These are phyloP conservation scores for Drechslerella dactyloides DNA, from an alignment of 2,329 filamentous ascomycete species.

Conservation along the genomic window DNA sequence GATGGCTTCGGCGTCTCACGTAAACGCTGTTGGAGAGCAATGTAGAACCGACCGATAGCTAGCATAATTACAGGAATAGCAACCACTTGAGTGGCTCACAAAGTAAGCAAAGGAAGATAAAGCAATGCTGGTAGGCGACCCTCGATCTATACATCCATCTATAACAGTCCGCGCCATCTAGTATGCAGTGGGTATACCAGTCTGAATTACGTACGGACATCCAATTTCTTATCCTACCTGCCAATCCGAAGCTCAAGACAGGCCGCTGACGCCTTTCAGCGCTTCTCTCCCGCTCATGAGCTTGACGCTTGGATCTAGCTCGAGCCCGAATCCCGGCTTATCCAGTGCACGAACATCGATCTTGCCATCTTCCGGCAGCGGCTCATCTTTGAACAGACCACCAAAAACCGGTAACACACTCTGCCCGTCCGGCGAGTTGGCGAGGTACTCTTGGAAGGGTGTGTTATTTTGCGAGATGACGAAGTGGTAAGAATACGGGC, in stretches of 20 bases:
- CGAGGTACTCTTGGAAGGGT: constrained; percentile 94
- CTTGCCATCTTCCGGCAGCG: constrained; percentile 82
- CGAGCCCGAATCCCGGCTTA: constrained; percentile 88
- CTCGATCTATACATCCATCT: not conserved
- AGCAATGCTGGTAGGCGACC: not conserved
- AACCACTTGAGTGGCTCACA: too few species aligned
- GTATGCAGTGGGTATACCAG: constrained; percentile 2
- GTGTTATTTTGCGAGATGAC: constrained; percentile 91
- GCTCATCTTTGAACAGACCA: constrained; percentile 87
- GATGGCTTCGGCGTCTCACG: too few species aligned
- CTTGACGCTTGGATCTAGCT: constrained; percentile 80
- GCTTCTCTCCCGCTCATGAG: constrained; percentile 77
- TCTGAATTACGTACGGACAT: not conserved
- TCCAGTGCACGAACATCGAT: constrained; percentile 80
- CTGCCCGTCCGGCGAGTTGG: constrained; percentile 89
- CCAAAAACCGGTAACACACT: constrained; percentile 91
- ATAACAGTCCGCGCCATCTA: not conserved
- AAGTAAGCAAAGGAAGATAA: not conserved
- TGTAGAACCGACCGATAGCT: too few species aligned
- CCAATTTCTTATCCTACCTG: not conserved
- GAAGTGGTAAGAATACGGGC: constrained; percentile 95
- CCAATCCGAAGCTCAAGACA: not conserved
- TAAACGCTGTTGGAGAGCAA: too few species aligned
- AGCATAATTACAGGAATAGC: too few species aligned
- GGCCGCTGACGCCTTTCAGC: not conserved